Conservation (phyloP, 306 rosid species). For the Lablab purpureus region DNA sequence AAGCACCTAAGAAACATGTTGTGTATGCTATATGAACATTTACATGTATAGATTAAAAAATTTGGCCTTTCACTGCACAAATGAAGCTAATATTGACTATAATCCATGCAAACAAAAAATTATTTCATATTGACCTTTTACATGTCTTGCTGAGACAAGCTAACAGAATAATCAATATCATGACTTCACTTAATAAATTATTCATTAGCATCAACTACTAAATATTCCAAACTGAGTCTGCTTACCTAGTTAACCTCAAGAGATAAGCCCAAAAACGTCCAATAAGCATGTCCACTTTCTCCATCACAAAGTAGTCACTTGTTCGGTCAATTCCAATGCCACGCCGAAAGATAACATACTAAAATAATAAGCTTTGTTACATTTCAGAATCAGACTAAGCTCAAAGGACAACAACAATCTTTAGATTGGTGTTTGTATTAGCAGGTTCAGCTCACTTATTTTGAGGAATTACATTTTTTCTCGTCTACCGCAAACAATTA, state of each 20-base stretch:
- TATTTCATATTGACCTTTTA: slow-evolving; percentile 27
- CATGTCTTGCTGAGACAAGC: slow-evolving; percentile 27
- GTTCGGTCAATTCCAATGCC: slow-evolving; percentile 91
- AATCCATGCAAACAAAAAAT: slow-evolving; percentile 39
- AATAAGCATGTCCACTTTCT: slow-evolving; percentile 93
- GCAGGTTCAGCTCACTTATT: slow-evolving; percentile 8
- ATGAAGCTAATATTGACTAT: slow-evolving; percentile 32
- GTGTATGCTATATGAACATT: slow-evolving; percentile 16
- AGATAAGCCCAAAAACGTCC: slow-evolving; percentile 80
- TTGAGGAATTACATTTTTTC: slow-evolving; percentile 2
- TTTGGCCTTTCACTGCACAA: slow-evolving; percentile 24
- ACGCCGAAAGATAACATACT: slow-evolving; percentile 92
- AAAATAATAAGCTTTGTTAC: slow-evolving; percentile 52
- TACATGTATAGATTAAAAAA: slow-evolving; percentile 15
- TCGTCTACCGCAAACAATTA: neutral
- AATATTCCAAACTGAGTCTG: slow-evolving; percentile 16
- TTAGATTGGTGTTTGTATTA: neutral
- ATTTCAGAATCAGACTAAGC: slow-evolving; percentile 41
- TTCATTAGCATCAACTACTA: slow-evolving; percentile 24
- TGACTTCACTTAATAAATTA: slow-evolving; percentile 31
- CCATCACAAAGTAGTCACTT: slow-evolving; percentile 83
- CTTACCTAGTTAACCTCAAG: slow-evolving; percentile 69
- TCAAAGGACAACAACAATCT: slow-evolving; percentile 12
- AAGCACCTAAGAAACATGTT: slow-evolving; percentile 28
- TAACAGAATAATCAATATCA: slow-evolving; percentile 27